A percentile compares a stretch with the other conserved stretches of the same genome.
phyloP scores from a whole-genome alignment of 2,329 filamentous ascomycete genomes.

The Aspergillus caelatus region DNA sequence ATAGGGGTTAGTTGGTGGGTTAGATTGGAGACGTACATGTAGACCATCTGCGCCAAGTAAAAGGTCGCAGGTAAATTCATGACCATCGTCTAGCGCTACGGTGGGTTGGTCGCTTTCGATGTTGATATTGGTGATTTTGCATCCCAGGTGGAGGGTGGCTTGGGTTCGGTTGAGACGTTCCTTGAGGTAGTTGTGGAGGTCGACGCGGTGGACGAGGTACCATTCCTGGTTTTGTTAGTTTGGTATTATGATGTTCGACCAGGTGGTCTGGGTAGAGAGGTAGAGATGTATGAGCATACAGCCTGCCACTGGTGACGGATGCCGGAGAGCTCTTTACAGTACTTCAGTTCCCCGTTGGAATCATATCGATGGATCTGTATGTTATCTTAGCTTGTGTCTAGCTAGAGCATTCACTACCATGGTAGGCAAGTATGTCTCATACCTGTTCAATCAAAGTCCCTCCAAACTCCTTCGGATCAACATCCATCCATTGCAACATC shows the following conservation, averaged over 20 bases:
- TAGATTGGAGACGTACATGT: slow-evolving; percentile 17
- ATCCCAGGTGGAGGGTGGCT: slow-evolving; percentile 25
- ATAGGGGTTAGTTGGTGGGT: not conserved
- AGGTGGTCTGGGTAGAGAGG: not conserved
- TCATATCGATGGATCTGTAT: slow-evolving; percentile 25
- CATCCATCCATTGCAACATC: slow-evolving; percentile 27
- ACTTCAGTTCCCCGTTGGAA: slow-evolving; percentile 19
- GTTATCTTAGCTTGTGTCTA: not conserved
- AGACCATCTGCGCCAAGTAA: slow-evolving; percentile 31
- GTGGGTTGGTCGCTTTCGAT: slow-evolving; percentile 15
- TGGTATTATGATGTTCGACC: not conserved
- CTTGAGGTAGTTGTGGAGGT: slow-evolving; percentile 44
- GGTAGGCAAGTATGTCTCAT: not conserved
- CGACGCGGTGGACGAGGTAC: slow-evolving; percentile 45
- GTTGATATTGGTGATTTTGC: slow-evolving; percentile 24
- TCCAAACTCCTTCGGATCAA: slow-evolving; percentile 25
- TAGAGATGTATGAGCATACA: slow-evolving; percentile 12
- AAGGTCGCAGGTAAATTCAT: slow-evolving; percentile 23
- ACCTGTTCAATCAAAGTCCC: slow-evolving; percentile 29
- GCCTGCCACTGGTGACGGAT: slow-evolving; percentile 28
- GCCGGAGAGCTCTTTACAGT: slow-evolving; percentile 18
- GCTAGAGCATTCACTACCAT: not conserved
- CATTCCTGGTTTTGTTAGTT: slow-evolving; percentile 23
- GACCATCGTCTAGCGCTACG: slow-evolving; percentile 26
- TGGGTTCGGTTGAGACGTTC: slow-evolving; percentile 29